Conservation (phyloP, 176 grass and related monocot genomes). For the Themeda triandra region DNA sequence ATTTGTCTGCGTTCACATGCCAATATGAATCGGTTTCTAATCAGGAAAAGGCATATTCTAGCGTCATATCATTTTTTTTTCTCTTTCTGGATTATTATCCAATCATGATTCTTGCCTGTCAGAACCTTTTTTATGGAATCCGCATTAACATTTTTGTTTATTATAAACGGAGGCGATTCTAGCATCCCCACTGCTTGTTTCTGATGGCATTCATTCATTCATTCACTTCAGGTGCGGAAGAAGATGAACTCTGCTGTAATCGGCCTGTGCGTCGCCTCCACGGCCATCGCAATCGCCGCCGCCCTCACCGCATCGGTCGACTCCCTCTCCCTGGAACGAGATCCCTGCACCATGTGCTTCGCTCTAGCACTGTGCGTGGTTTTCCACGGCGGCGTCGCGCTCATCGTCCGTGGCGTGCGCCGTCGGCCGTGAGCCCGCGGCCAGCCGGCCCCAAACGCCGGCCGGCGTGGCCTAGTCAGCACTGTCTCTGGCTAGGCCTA, state of each 20-base stretch:
- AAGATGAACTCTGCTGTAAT: neutral
- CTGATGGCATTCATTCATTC: no score
- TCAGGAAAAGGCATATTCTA: no score
- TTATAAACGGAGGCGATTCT: no score
- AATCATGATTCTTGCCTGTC: no score
- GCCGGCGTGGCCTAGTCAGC: neutral
- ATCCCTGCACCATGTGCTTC: neutral
- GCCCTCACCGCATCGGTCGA: neutral
- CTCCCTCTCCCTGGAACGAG: neutral
- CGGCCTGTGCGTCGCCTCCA: neutral
- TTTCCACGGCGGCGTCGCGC: neutral
- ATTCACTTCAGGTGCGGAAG: neutral
- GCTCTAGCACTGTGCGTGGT: neutral
- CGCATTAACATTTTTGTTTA: no score
- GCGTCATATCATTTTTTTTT: no score
- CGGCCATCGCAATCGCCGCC: neutral
- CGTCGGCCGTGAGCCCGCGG: no score
- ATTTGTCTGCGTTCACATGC: no score
- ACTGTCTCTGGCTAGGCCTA: neutral
- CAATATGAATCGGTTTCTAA: no score
- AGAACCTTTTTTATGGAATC: no score
- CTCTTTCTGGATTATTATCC: no score
- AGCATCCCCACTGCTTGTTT: no score
- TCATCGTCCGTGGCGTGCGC: neutral
- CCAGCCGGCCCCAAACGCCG: neutral